Evolutionary conservation across 2,329 filamentous ascomycete genomes (phyloP).

Genomic region (Apiospora malaysiana): DNA sequence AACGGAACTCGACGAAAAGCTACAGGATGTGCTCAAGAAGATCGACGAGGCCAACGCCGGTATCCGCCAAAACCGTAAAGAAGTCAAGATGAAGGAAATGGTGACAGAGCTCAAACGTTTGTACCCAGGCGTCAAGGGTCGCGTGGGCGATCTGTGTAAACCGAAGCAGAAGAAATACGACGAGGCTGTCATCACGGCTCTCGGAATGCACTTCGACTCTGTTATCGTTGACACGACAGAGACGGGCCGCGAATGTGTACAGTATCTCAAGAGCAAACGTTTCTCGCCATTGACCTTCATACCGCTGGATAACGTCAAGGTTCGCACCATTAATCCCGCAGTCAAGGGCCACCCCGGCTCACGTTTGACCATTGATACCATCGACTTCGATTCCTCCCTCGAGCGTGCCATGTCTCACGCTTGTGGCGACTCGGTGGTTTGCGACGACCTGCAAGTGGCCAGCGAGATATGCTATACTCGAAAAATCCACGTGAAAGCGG

Average conservation of each 20-base stretch:
- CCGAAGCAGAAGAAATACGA: conserved; percentile 98
- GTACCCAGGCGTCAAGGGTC: conserved; percentile 88
- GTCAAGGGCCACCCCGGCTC: conserved; percentile 88
- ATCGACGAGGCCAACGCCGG: conserved; percentile 87
- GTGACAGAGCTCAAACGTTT: conserved; percentile 87
- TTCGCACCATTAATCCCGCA: conserved; percentile 86
- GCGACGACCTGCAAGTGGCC: conserved; percentile 84
- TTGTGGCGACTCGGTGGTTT: conserved; percentile 93
- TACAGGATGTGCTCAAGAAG: conserved; percentile 80
- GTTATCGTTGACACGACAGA: conserved; percentile 96
- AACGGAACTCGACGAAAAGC: conserved; percentile 90
- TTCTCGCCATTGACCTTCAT: conserved; percentile 91
- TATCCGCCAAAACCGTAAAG: conserved; percentile 82
- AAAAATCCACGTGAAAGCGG: conserved; percentile 88
- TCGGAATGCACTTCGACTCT: conserved; percentile 92
- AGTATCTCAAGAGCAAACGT: conserved; percentile 90
- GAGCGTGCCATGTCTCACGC: conserved; percentile 95
- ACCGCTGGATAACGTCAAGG: conserved; percentile 95
- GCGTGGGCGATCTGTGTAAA: conserved; percentile 89
- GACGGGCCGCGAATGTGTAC: conserved; percentile 90
- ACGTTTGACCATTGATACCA: conserved; percentile 91
- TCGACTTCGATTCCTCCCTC: conserved; percentile 87
- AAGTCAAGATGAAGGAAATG: conserved; percentile 79
- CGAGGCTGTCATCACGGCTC: conserved; percentile 88
- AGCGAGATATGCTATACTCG: conserved; percentile 89